Evolutionary conservation across 306 rosid species (phyloP).

Genomic region (Cucurbita moschata): DNA sequence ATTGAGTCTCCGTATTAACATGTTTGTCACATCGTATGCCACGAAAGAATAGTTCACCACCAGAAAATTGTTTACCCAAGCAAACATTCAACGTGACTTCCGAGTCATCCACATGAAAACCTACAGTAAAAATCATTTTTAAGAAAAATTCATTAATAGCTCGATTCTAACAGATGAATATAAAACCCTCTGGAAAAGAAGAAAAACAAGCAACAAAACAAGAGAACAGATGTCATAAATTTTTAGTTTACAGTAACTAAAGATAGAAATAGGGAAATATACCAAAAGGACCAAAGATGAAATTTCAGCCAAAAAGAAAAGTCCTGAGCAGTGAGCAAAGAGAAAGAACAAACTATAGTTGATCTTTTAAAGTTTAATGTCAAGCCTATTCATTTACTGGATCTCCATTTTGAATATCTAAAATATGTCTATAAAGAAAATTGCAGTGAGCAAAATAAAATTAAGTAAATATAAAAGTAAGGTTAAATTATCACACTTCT

Average conservation of each 20-base stretch:
- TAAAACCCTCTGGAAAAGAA: neutral
- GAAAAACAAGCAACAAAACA: neutral
- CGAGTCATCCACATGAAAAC: slow-evolving; percentile 88
- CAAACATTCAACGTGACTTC: slow-evolving; percentile 92
- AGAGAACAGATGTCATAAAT: neutral
- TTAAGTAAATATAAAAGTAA: neutral
- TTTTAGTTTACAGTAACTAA: neutral
- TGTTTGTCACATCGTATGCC: slow-evolving; percentile 92
- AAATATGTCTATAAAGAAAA: neutral
- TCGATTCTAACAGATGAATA: neutral
- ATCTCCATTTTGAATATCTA: neutral
- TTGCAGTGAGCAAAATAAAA: neutral
- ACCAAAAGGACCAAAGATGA: neutral
- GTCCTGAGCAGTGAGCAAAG: neutral
- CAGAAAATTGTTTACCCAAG: slow-evolving; percentile 72
- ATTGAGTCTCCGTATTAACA: slow-evolving; percentile 45
- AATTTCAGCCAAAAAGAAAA: neutral
- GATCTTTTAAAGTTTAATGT: neutral
- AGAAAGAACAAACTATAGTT: neutral
- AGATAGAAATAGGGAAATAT: neutral
- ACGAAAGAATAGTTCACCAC: slow-evolving; percentile 79
- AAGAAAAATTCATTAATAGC: neutral
- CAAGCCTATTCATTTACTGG: neutral
- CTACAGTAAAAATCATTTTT: slow-evolving; percentile 32
- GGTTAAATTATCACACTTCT: neutral